Evolutionary conservation across 1,284 basidiomycete genomes (phyloP).

Genomic region (Apiotrichum laibachii): DNA sequence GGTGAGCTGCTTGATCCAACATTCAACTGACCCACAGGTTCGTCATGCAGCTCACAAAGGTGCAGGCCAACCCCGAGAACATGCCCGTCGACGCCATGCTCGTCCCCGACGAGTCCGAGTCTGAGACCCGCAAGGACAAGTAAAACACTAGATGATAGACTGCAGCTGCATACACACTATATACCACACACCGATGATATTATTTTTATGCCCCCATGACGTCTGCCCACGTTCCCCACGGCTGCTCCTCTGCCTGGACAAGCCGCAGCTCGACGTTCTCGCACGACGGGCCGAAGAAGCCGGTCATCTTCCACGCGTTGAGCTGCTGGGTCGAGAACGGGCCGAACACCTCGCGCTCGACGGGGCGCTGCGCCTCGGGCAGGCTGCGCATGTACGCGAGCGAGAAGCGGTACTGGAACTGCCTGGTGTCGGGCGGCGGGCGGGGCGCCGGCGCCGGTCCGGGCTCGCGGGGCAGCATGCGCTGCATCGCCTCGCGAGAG

Average conservation of each 20-base stretch:
- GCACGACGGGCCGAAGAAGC: slow-evolving; percentile 48
- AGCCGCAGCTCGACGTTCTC: slow-evolving; percentile 50
- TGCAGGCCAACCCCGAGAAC: slow-evolving; percentile 43
- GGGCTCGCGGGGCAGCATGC: slow-evolving; percentile 43
- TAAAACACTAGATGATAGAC: slow-evolving; percentile 12
- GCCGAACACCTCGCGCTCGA: slow-evolving; percentile 51
- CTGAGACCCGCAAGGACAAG: slow-evolving; percentile 35
- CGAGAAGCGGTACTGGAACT: slow-evolving; percentile 52
- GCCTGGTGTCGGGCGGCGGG: slow-evolving; percentile 34
- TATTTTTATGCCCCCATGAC: slow-evolving; percentile 24
- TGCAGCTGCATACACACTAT: neutral
- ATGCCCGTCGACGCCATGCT: slow-evolving; percentile 29
- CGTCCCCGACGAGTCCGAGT: slow-evolving; percentile 8
- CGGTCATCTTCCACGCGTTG: slow-evolving; percentile 45
- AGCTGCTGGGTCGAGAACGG: slow-evolving; percentile 46
- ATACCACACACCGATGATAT: neutral
- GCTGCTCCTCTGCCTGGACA: slow-evolving; percentile 20
- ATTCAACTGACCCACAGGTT: slow-evolving; percentile 34
- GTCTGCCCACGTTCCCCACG: slow-evolving; percentile 46
- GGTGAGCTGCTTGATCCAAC: slow-evolving; percentile 25
- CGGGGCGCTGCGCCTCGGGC: slow-evolving; percentile 47
- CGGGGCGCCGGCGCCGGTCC: slow-evolving; percentile 10
- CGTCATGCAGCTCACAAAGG: slow-evolving; percentile 42
- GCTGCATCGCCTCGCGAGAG: slow-evolving; percentile 49
- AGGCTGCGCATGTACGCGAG: slow-evolving; percentile 45